Conservation (phyloP, 148 eudicot genomes). For the Silene latifolia region DNA sequence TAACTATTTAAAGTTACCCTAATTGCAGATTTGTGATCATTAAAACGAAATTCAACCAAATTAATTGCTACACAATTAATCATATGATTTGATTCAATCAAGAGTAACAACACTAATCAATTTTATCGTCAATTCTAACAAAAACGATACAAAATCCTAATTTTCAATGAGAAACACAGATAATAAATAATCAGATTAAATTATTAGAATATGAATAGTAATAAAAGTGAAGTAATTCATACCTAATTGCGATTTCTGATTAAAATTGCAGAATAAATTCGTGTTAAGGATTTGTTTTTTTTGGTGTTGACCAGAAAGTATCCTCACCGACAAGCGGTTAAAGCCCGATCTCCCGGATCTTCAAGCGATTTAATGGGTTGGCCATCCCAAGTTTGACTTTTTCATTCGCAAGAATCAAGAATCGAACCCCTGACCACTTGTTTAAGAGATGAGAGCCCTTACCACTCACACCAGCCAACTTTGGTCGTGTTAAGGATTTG, state of each 20-base stretch:
- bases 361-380: no score
- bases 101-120: neutral
- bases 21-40: neutral
- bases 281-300: no score
- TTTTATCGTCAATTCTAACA: no score
- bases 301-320: no score
- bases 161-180: neutral
- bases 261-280: neutral
- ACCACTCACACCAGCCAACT: no score
- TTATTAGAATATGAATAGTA: neutral
- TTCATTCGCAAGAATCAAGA: no score
- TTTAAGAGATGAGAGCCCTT: no score
- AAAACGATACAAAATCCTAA: neutral
- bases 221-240: neutral
- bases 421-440: no score
- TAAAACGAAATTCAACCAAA: neutral
- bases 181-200: neutral
- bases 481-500: no score
- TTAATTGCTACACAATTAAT: neutral
- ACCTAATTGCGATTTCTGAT: neutral
- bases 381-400: no score
- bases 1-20: neutral
- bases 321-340: no score
- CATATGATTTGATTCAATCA: neutral
- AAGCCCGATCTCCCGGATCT: no score